These are phyloP conservation scores for Pseudodiploospora longispora DNA, from an alignment of 2,329 filamentous ascomycete genomes.

Conservation along the genomic window DNA sequence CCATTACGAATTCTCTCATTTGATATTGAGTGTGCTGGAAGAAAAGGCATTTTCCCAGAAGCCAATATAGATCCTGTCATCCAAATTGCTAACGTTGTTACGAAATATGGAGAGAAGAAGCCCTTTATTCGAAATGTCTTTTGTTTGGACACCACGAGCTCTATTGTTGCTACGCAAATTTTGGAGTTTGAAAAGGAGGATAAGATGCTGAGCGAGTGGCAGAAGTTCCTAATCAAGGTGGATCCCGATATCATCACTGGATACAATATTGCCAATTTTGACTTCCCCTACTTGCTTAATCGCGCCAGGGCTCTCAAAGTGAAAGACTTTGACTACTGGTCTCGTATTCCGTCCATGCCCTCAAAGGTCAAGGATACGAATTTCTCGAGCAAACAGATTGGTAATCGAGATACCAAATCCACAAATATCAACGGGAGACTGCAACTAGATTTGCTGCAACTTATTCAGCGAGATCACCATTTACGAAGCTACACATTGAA, in stretches of 20 bases:
- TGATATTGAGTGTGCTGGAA: conserved; percentile 96
- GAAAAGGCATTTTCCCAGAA: conserved; percentile 96
- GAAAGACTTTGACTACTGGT: conserved; percentile 75
- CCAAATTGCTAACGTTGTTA: conserved; percentile 95
- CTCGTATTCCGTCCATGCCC: conserved; percentile 61
- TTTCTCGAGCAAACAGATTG: conserved; percentile 97
- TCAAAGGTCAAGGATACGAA: conserved; percentile 72
- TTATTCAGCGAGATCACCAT: conserved; percentile 91
- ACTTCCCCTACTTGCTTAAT: conserved; percentile 92
- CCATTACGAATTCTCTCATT: conserved; percentile 89
- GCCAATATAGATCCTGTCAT: conserved; percentile 89
- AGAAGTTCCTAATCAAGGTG: conserved; percentile 78
- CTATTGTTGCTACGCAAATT: conserved; percentile 92
- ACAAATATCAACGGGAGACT: conserved; percentile 93
- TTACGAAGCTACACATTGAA: conserved; percentile 95
- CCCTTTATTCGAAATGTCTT: conserved; percentile 96
- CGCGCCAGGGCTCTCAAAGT: conserved; percentile 80
- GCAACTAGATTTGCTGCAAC: conserved; percentile 87
- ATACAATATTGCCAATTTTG: conserved; percentile 98
- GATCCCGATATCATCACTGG: conserved; percentile 97
- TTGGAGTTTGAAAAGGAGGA: conserved; percentile 74
- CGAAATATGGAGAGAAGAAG: conserved; percentile 87
- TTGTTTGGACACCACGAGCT: conserved; percentile 82
- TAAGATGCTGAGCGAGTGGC: conserved; percentile 88
- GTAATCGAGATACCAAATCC: conserved; percentile 85